These are phyloP conservation scores for Suhomyces choctaworum DNA, from an alignment of 1,139 yeast species.

Conservation along the genomic window DNA sequence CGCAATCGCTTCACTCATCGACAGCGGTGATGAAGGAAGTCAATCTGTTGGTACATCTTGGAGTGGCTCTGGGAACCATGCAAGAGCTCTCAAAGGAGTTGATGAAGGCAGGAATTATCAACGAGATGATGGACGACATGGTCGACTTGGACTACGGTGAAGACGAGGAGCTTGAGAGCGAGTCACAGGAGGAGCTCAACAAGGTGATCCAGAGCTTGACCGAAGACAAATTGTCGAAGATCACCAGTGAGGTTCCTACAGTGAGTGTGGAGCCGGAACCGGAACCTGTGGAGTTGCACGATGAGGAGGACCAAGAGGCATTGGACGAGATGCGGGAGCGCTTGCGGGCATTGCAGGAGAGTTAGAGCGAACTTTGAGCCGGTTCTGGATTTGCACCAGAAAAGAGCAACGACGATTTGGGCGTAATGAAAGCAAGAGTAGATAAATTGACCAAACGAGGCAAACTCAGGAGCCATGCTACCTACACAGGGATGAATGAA, in stretches of 20 bases:
- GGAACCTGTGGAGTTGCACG: conserved; percentile 26
- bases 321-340: conserved; percentile 88
- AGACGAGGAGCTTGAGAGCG: conserved; percentile 61
- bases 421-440: too few species aligned
- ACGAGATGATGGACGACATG: conserved; percentile 93
- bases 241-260: conserved; percentile 46
- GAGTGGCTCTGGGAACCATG: conserved; percentile 82
- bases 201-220: conserved; percentile 49
- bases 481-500: too few species aligned
- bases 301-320: conserved; percentile 71
- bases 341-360: conserved; percentile 80
- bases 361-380: conserved; percentile 1
- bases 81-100: conserved; percentile 84
- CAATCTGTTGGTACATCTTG: conserved; percentile 72
- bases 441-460: too few species aligned
- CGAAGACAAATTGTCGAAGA: conserved; percentile 43
- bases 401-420: too few species aligned
- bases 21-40: conserved; percentile 89
- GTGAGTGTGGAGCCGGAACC: conserved; percentile 24
- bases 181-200: conserved; percentile 68
- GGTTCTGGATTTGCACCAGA: too few species aligned
- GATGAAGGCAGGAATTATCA: conserved; percentile 87
- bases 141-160: conserved; percentile 67
- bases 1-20: conserved; percentile 77
- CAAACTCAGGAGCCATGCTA: too few species aligned